Base-by-base conservation (phyloP, 2,329 filamentous ascomycete species). In the Cercospora canescens region DNA sequence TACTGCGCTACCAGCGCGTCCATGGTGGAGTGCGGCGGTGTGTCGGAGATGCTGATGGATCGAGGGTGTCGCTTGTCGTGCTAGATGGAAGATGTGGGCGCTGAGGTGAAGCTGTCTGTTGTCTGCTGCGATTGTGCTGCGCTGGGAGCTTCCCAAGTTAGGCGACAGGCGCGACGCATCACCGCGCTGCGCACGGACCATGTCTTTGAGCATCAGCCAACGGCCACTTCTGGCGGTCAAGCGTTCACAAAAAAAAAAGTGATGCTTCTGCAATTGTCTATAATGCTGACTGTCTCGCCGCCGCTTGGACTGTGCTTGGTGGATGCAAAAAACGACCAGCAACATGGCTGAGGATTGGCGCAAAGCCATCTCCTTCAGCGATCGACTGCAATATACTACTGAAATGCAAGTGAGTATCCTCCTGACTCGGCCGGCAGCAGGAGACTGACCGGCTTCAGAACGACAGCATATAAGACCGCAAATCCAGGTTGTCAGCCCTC, bases 1-100 rank as follows among this genome's bases (percentile, higher is more conserved):
- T 98, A 98, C 81, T 90, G 91, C 73, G 94, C 89, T 75, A 99
- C 93, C 79, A 99, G 89, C 75, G 92, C 88, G 81, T 99, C 93
- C 95, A 99, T 99, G 68, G 70, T 80, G 63, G 59, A 63, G 34
- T 62, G 32, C 56, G 39, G 62, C 21, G 32, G 50, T 60, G 41
- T 26, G 34, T 26, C n/a, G 18, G 34, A 12, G 39, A 32, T 57
- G 56, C 3, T 18, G 45, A 45, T 30, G 54, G 6, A 28, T 50
- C 45, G 8, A 6, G 6, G 2, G 1, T 3, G 28, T 24, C 52
- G 30, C n/a, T n/a, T 35, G 30, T 21, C 12, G 4, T 32, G 16
- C 28, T 21, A 7, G 52, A 56, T 59, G 52, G 41, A 28, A 34
- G 54, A 57, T 32, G 28, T 41, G 45, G 59, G 39, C 56, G 66